These are phyloP conservation scores for Plasmodium inui DNA, from an alignment of 169 alveolate genomes.

Conservation along the genomic window DNA sequence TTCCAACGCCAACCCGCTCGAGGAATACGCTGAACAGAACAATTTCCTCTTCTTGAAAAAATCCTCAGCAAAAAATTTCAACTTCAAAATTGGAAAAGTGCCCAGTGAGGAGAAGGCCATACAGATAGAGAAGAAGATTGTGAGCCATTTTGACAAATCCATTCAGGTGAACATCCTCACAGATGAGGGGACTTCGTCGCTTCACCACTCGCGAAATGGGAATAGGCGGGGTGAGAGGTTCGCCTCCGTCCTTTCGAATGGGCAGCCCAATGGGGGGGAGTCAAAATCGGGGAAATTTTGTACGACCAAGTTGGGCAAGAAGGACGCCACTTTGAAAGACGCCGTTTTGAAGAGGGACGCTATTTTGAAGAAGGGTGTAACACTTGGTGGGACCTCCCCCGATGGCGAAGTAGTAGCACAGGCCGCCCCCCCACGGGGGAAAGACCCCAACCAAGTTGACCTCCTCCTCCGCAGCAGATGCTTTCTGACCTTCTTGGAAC, in stretches of 20 bases:
- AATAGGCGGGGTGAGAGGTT: background rate
- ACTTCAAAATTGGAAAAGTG: conserved; percentile 28
- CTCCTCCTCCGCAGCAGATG: conserved; percentile 2
- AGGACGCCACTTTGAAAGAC: background rate
- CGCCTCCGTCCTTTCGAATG: background rate
- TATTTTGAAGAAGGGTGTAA: background rate
- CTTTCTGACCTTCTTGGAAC: conserved; percentile 31
- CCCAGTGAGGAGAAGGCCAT: conserved; percentile 16
- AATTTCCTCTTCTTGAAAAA: conserved; percentile 38
- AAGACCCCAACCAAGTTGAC: background rate
- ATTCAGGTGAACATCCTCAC: conserved; percentile 38
- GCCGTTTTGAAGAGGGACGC: conserved; percentile 6
- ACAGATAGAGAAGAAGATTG: conserved; percentile 4
- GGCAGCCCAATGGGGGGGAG: background rate
- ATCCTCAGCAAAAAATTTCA: conserved; percentile 39
- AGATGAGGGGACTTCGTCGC: background rate
- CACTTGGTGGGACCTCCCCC: background rate
- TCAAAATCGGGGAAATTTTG: background rate
- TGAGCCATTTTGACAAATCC: conserved; percentile 51
- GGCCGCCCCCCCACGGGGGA: background rate
- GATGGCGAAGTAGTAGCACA: background rate
- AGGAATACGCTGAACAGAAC: conserved; percentile 17
- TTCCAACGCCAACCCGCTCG: conserved; percentile 3
- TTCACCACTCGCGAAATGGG: background rate
- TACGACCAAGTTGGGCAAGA: conserved; percentile 2